Evolutionary conservation across 306 rosid species (phyloP), one percentile per base, ranked within the genome.

Genomic region (Sindora glabra): DNA sequence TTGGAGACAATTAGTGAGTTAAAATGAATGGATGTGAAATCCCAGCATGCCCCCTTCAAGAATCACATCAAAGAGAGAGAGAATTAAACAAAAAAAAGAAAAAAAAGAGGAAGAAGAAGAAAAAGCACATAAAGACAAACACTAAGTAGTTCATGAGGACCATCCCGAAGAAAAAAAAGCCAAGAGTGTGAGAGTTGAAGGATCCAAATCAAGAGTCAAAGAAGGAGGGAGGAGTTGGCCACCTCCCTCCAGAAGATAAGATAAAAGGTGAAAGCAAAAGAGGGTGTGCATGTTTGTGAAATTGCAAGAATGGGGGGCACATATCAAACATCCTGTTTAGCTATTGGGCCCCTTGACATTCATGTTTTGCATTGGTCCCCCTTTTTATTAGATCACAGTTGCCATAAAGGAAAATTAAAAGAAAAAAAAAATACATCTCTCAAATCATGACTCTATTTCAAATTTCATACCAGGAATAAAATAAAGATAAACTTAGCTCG

Each of bases 121-220:
- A n/a, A n/a, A n/a, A n/a, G n/a, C n/a, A n/a, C n/a, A 47, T n/a
- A 36, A 25, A 38, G 67, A 56, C 21, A 66, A 30, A 27, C 53
- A 53, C 67, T 15, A 56, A 64, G 32, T 30, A n/a, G n/a, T n/a
- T 19, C 21, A 61, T 8, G 38, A 73, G 67, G 74, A 79, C 67
- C 73, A 63, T 64, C 27, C n/a, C n/a, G n/a, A n/a, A n/a, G n/a
- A n/a, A n/a, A 9, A 13, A n/a, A n/a, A 48, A 24, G 17, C 50
- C 8, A 4, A 8, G n/a, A 6, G 12, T 8, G 57, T n/a, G n/a
- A 13, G 16, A 74, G 65, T n/a, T n/a, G n/a, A 48, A 74, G 68
- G 48, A 79, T 71, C 74, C 89, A 79, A 77, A 66, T 42, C 18
- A 74, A 69, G 77, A 62, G 89, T 81, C 89, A 85, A 79, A 62